Base-by-base conservation (phyloP, 768 basidiomycete genomes). In the Megacollybia marginata region DNA sequence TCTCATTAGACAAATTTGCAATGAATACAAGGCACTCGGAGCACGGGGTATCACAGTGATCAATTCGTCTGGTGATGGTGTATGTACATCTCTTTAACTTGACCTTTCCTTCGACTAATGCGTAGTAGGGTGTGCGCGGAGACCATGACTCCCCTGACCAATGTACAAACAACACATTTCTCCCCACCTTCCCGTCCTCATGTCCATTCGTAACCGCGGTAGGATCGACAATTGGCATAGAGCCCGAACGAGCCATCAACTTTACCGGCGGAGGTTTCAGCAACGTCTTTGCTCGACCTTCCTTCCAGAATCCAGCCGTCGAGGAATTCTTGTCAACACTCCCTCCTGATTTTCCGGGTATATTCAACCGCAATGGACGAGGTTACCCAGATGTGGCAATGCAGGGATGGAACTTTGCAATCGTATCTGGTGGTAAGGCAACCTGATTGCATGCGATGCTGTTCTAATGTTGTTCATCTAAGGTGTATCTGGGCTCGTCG, bases 261-360 rank as follows among this genome's bases (percentile, higher is more conserved):
- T 75, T 81, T 62, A 75, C 73, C 15, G 71, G 74, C 0, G 79
- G 80, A 19, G 78, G 79, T 2, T 82, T 81, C 62, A 73, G 71
- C 57, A 64, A 71, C 48, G 67, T 71, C 46, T 67, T 68, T 56
- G 35, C 57, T 16, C 51, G 52, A 20, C 65, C 65, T 10, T 51
- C 57, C 1, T 67, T 60, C 54, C 64, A 67, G 50, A 44, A 56
- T n/a, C 23, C 55, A n/a, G 58, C 52, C 16, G 62, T 65, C 5
- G 20, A 52, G n/a, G 51, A 53, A 15, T 65, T 60, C 51, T 38
- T 65, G 23, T 47, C 54, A 9, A 54, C 59, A 1, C 53, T 65
- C 9, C 62, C 62, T 1, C 42, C 44, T 36, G 63, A 59, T 1
- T 75, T 74, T 49, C 47, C 62, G 18, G 79, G 79, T 13, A 55